Conservation (phyloP, 257 asterid species). For the Ophiorrhiza pumila region DNA sequence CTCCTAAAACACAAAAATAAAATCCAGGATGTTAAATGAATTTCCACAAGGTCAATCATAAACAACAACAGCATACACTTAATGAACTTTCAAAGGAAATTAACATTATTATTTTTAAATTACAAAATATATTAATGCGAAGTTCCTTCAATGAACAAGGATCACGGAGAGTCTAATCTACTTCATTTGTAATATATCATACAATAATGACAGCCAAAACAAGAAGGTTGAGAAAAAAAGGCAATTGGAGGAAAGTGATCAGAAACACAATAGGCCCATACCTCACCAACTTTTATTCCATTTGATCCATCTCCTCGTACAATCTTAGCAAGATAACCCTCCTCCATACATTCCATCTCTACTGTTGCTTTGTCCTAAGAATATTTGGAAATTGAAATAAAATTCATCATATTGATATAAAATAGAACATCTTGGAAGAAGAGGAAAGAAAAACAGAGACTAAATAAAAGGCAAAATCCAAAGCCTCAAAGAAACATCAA, state of each 20-base stretch:
- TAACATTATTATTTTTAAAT: background rate
- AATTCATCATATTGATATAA: background rate
- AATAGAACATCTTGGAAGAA: background rate
- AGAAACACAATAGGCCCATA: slow-evolving; percentile 26
- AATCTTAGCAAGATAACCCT: slow-evolving; percentile 94
- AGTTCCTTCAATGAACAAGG: background rate
- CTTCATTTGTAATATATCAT: background rate
- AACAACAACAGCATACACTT: background rate
- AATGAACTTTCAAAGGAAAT: background rate
- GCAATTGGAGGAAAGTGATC: background rate
- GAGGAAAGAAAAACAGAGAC: background rate
- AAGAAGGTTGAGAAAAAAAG: background rate
- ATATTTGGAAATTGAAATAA: background rate
- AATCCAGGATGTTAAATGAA: background rate
- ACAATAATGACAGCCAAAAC: background rate
- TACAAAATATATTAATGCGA: background rate
- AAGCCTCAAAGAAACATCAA: slow-evolving; percentile 20
- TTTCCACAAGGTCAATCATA: background rate
- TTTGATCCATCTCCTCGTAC: slow-evolving; percentile 83
- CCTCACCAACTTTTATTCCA: slow-evolving; percentile 99
- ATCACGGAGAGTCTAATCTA: background rate
- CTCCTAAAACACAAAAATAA: background rate
- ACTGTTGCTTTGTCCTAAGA: slow-evolving; percentile 95
- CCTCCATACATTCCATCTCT: slow-evolving; percentile 99
- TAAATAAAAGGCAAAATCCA: slow-evolving; percentile 6